Base-by-base conservation (phyloP, 371 early-diverging fungal genomes). In the Umbelopsis sp. region DNA sequence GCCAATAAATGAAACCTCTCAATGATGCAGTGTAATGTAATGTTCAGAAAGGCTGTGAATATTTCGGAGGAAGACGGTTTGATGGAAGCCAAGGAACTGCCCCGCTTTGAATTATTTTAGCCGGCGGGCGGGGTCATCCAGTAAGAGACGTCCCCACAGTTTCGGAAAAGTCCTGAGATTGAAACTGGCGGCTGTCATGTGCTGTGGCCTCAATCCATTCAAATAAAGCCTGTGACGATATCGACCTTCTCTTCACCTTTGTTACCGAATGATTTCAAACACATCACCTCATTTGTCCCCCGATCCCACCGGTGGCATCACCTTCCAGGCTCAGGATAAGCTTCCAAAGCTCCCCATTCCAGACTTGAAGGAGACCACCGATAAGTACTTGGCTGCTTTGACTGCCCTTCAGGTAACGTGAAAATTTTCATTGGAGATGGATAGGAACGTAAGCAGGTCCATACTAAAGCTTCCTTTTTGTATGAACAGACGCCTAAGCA, bases 271-370 rank as follows among this genome's bases (percentile, higher is more conserved):
- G 35, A 57, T 57, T 14, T 57, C 57, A 16, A 57, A 29, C 14
- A 25, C 57, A 25, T 57, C 57, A 11, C 57, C 57, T 35, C 57
- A 57, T 35, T 57, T 57, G 57, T 57, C 57, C 35, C 57, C 57
- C 35, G 57, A 57, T 57, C 57, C 57, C 18, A 57, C n/a, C 18
- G 57, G 57, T 18, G 57, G 57, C 14, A 7, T 57, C 12, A 77
- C 87, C 3, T 78, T 84, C 68, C 79, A 82, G 70, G 83, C 83
- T 67, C 90, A 90, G 70, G 74, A 76, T 10, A 79, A 84, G 63
- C 86, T 96, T 24, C 91, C 91, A 22, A 89, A 87, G 51, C 83
- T 97, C 22, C 97, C 97, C 35, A 91, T 98, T 48, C 97, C 98
- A 0, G 83, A 91, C 22, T 87, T 98, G 45, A 80, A 90, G 46